Evolutionary conservation across 805 yeast species (phyloP), one percentile per base, ranked within the genome.

Genomic region (Saccharomyces mikatae): DNA sequence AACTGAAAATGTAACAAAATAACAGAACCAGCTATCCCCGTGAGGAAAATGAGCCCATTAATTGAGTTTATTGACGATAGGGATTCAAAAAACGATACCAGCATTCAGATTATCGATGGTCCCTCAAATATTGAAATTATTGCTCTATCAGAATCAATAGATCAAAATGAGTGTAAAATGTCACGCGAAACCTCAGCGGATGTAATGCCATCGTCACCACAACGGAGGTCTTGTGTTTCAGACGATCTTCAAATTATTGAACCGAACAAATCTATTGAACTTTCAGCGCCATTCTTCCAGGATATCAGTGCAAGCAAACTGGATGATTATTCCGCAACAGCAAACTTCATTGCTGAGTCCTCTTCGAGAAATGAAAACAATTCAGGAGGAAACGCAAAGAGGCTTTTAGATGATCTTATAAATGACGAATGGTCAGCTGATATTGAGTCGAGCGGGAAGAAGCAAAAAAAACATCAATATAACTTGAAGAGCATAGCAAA

Each of bases 201-300:
- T 4, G 17, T 36, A 11, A 36, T 36, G 2, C 44, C 44, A 36
- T 36, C 44, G 10, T 36, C 44, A 10, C 44, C 44, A 11, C 24
- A 36, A 10, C 6, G 24, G 8, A 36, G 9, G 4, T 17, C 44
- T 5, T 9, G 17, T 3, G 24, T 17, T n/a, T 21, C 17, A 22
- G 17, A 49, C 6, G 48, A 46, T 32, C n/a, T 50, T 21, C 24
- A 48, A 13, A 47, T 28, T 13, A 31, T 32, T 21, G 46, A 41
- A 4, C 49, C 17, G 4, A 49, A 46, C n/a, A 50, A 51, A 4
- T 65, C 69, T 3, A 50, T 56, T 21, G 68, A 66, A 50, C 51
- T 66, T 22, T 54, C 58, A 11, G 61, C 59, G 9, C 64, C 66
- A 4, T 62, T 62, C 46, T 52, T 52, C 10, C 60, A 63, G 21